A percentile compares a stretch with the other conserved stretches of the same genome.
These are phyloP conservation scores for Ustilago sp. DNA, from an alignment of 1,284 basidiomycete genomes.

Conservation along the genomic window DNA sequence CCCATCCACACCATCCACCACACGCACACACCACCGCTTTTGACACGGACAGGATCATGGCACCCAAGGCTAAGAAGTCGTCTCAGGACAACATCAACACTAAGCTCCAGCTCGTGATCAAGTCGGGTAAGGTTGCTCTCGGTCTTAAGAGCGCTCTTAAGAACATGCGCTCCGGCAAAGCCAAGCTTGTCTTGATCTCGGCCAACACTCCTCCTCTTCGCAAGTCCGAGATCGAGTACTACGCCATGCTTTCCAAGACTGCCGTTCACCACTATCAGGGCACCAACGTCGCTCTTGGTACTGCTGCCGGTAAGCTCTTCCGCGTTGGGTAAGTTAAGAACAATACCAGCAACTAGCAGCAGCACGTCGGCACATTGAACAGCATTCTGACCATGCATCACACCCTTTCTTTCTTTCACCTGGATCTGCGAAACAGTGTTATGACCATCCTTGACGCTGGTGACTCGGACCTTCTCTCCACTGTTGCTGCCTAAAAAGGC, in stretches of 20 bases:
- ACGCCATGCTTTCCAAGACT: constrained; percentile 97
- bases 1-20: constrained; percentile 11
- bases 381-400: constrained; percentile 10
- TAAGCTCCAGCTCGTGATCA: constrained; percentile 95
- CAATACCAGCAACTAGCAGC: background rate
- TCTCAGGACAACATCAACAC: constrained; percentile 88
- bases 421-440: constrained; percentile 72
- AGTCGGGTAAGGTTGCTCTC: constrained; percentile 75
- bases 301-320: constrained; percentile 99
- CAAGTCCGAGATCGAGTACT: constrained; percentile 99
- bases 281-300: constrained; percentile 97
- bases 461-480: constrained; percentile 86
- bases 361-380: background rate
- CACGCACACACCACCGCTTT: background rate
- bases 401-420: background rate
- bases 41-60: constrained; percentile 74
- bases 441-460: constrained; percentile 97
- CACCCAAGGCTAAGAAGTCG: constrained; percentile 88
- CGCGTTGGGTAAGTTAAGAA: constrained; percentile 85
- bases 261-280: constrained; percentile 93
- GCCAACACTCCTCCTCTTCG: constrained; percentile 99
- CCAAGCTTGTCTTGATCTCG: constrained; percentile 98
- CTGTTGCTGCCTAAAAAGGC: constrained; percentile 64
- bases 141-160: constrained; percentile 79
- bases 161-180: constrained; percentile 98